Evolutionary conservation across 225 moss, liverwort and hornwort species (phyloP).

Genomic region (Physcomitrellopsis africana): DNA sequence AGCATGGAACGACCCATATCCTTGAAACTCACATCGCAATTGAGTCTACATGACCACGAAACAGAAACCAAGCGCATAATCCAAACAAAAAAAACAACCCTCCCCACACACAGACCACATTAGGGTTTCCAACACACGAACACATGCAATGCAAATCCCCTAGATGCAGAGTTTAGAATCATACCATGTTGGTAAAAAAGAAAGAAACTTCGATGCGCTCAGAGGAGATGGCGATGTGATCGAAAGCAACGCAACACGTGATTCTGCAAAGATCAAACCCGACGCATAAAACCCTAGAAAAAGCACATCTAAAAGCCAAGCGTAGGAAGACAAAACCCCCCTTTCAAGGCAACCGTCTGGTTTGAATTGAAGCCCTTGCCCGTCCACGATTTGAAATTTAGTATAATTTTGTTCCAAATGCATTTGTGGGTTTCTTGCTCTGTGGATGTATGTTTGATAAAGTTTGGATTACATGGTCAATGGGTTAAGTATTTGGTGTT

Average conservation of each 20-base stretch:
- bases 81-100: background rate
- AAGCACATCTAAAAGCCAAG: no score
- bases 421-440: no score
- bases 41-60: background rate
- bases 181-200: constrained; percentile 16
- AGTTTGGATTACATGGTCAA: no score
- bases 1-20: background rate
- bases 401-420: no score
- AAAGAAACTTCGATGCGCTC: background rate
- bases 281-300: no score
- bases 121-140: background rate
- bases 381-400: no score
- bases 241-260: background rate
- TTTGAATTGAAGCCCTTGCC: no score
- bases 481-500: no score
- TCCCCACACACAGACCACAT: background rate
- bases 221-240: background rate
- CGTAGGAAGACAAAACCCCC: no score
- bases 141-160: background rate
- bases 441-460: no score
- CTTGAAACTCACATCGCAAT: background rate
- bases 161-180: background rate
- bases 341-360: no score
- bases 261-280: no score
- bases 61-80: background rate